A percentile compares a stretch with the other conserved stretches of the same genome.
Conservation (phyloP, 306 rosid species). For the Inga leiocalycina region DNA sequence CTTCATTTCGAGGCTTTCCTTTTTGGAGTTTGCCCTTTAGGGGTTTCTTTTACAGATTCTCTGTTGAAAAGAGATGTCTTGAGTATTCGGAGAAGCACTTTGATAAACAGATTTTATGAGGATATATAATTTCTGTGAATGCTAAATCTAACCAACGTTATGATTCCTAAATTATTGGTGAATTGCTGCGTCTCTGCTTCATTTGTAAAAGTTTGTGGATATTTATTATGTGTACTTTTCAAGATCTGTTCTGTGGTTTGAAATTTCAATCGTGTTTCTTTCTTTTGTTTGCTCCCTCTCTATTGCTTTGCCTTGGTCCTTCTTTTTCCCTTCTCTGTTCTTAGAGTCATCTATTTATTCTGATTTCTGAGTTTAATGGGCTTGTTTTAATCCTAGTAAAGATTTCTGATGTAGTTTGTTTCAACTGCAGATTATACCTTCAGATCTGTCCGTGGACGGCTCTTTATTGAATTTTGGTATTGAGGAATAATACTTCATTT, state of each 20-base stretch:
- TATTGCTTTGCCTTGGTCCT: background rate
- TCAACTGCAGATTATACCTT: constrained; percentile 44
- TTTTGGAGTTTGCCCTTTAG: background rate
- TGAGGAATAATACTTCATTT: constrained; percentile 36
- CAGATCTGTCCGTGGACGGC: constrained; percentile 36
- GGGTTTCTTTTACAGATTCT: constrained; percentile 32
- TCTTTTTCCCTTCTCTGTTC: constrained; percentile 1
- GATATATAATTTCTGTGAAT: constrained; percentile 43
- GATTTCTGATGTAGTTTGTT: constrained; percentile 38
- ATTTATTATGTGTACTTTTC: constrained; percentile 31
- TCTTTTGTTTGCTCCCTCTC: constrained; percentile 5
- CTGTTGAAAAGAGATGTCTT: no score
- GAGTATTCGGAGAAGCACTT: no score
- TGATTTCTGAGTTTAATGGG: constrained; percentile 8
- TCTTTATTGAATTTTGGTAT: constrained; percentile 44
- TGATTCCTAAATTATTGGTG: constrained; percentile 30
- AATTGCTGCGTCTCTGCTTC: constrained; percentile 21
- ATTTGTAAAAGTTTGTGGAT: constrained; percentile 18
- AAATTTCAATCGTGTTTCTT: background rate
- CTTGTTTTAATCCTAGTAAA: background rate
- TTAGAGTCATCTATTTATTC: background rate
- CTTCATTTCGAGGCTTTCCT: background rate
- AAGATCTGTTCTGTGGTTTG: constrained; percentile 25
- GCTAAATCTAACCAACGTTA: constrained; percentile 25
- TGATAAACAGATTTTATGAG: constrained; percentile 1